phyloP scores from a whole-genome alignment of 2,329 filamentous ascomycete genomes.

The Annulohypoxylon truncatum region DNA sequence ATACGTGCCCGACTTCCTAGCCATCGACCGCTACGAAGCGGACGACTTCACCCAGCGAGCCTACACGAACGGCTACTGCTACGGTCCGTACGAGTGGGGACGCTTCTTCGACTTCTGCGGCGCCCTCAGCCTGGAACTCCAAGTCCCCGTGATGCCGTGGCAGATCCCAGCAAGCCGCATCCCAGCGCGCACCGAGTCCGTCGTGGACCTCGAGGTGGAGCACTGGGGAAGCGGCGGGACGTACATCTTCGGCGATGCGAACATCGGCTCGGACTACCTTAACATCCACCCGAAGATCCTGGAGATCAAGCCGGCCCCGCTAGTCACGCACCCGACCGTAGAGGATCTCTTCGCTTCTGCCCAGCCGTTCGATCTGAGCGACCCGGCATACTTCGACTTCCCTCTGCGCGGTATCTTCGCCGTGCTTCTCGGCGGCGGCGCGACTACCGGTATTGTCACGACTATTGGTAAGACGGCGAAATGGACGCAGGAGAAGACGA shows the following conservation, averaged over 20 bases:
- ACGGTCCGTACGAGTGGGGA: slow-evolving; percentile 14
- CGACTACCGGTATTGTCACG: slow-evolving; percentile 6
- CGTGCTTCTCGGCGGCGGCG: slow-evolving; percentile 12
- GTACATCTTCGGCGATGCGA: slow-evolving; percentile 14
- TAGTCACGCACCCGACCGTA: not conserved
- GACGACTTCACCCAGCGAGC: slow-evolving; percentile 17
- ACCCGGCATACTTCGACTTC: slow-evolving; percentile 8
- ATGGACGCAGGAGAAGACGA: slow-evolving; percentile 6
- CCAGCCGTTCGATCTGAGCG: slow-evolving; percentile 6
- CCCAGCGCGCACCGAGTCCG: not conserved
- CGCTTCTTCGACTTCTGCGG: slow-evolving; percentile 17
- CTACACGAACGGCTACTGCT: slow-evolving; percentile 13
- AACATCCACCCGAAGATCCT: slow-evolving; percentile 15
- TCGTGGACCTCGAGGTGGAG: not conserved
- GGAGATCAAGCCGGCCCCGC: not conserved
- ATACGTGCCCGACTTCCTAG: slow-evolving; percentile 12
- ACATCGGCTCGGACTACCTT: not conserved
- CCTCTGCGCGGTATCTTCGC: slow-evolving; percentile 15
- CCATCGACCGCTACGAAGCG: slow-evolving; percentile 18
- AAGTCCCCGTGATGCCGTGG: slow-evolving; percentile 17
- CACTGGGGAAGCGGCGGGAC: slow-evolving; percentile 15
- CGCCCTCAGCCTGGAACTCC: slow-evolving; percentile 1
- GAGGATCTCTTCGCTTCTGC: slow-evolving; percentile 1
- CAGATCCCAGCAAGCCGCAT: slow-evolving; percentile 24
- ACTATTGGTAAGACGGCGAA: slow-evolving; percentile 5